Percentiles rank a stretch among this genome's conserved stretches.
Evolutionary conservation across 2,329 filamentous ascomycete species (phyloP).

Genomic region (Cercospora sojina): DNA sequence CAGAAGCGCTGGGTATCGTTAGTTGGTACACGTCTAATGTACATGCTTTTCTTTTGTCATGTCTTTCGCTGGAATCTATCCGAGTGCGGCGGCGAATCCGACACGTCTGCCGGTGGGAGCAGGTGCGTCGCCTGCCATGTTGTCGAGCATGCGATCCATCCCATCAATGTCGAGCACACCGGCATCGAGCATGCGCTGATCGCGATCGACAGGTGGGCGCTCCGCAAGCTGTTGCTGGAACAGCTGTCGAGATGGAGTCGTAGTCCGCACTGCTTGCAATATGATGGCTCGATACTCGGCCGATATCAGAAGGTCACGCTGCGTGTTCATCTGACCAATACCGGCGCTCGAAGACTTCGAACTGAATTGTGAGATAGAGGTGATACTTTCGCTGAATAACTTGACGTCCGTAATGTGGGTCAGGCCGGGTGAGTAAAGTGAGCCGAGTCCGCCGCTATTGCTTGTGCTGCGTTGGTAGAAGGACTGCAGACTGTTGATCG

Average conservation of each 20-base stretch:
- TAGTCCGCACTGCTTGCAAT: slow-evolving; percentile 37
- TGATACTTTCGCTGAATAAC: slow-evolving; percentile 45
- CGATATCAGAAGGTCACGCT: slow-evolving; percentile 46
- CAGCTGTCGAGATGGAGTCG: slow-evolving; percentile 36
- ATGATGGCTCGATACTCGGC: slow-evolving; percentile 49
- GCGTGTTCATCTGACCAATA: slow-evolving; percentile 45
- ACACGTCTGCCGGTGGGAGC: slow-evolving; percentile 38
- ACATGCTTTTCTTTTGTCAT: background rate
- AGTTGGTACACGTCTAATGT: slow-evolving; percentile 10
- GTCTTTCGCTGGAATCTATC: background rate
- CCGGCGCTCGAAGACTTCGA: slow-evolving; percentile 33
- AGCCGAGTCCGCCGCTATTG: slow-evolving; percentile 36
- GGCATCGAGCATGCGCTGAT: slow-evolving; percentile 46
- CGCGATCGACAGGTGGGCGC: slow-evolving; percentile 28
- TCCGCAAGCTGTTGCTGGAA: slow-evolving; percentile 36
- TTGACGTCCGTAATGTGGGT: slow-evolving; percentile 44
- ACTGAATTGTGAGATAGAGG: slow-evolving; percentile 46
- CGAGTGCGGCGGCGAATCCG: slow-evolving; percentile 34
- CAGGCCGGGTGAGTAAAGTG: slow-evolving; percentile 44
- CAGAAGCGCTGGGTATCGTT: slow-evolving; percentile 14
- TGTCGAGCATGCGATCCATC: slow-evolving; percentile 48
- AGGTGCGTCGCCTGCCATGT: slow-evolving; percentile 28
- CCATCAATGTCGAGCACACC: slow-evolving; percentile 51
- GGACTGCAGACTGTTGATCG: slow-evolving; percentile 46
- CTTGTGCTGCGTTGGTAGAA: slow-evolving; percentile 47